Base-by-base conservation (phyloP, 2,329 filamentous ascomycete species). In the Botrytis sinoallii region DNA sequence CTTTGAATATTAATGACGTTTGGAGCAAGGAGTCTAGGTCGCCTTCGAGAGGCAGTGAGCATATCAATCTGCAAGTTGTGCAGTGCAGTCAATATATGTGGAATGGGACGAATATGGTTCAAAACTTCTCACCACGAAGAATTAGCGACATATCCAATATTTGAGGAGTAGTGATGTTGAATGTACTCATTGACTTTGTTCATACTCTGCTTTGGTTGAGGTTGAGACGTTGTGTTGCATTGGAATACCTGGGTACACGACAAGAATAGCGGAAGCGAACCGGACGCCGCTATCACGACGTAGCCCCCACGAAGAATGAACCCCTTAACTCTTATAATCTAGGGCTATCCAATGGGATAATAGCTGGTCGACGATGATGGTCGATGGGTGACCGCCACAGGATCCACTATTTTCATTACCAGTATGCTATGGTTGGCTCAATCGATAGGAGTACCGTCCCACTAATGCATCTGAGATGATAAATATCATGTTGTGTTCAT, bases 201-300 rank as follows among this genome's bases (percentile, higher is more conserved):
- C 52, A 48, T 10, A 16, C 55, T 57, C 38, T 42, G 12, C 66
- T 32, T 57, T 68, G 66, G 66, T 68, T 68, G 66, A 68, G 66
- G 48, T 68, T 68, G 66, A 57, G 66, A 57, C 32, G 66, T 42
- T 18, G 66, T 68, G 48, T 68, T 57, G 46, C 35, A 68, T 68
- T 40, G 48, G 16, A 60, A n/a, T 61, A 40, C 3, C 18, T 22
- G 25, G 46, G 9, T 60, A 55, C 7, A 40, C 14, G 38, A 63
- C 22, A 42, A 40, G 46, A 25, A 22, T 22, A 66, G 42, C 42
- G 63, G 63, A 66, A 48, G 29, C 42, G 14, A 44, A 64, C 40
- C 40, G 61, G n/a, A 55, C 5, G 40, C 48, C 66, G 66, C 8
- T 18, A 1, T 7, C 48, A 10, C 59, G 10, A 61, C 18, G 25